Evolutionary conservation across 2,329 filamentous ascomycete species (phyloP).

Genomic region (Arthrobotrys iridis): DNA sequence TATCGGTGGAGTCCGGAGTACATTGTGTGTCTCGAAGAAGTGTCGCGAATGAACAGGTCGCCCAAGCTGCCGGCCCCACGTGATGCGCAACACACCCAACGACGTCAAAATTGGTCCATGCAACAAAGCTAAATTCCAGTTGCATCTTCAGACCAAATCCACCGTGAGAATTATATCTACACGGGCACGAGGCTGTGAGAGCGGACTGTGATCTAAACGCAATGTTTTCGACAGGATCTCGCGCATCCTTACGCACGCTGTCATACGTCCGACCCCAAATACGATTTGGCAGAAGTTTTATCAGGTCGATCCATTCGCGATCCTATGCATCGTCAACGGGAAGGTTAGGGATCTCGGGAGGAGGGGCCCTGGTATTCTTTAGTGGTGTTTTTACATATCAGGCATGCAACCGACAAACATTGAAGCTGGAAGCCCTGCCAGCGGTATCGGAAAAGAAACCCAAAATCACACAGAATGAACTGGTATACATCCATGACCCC

Average conservation of each 20-base stretch:
- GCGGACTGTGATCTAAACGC: constrained; percentile 1
- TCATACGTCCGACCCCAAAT: constrained; percentile 23
- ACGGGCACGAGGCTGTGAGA: not conserved
- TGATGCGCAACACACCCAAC: constrained; percentile 22
- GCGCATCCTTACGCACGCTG: constrained; percentile 34
- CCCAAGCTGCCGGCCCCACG: constrained; percentile 12
- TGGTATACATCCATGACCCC: constrained; percentile 67
- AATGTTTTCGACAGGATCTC: constrained; percentile 38
- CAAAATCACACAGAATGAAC: constrained; percentile 80
- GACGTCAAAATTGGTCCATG: constrained; percentile 30
- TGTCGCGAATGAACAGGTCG: constrained; percentile 32
- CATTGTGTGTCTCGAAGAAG: not conserved
- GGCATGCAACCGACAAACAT: not conserved
- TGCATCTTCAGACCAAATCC: not conserved
- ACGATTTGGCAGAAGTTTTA: constrained; percentile 4
- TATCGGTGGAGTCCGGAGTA: not conserved
- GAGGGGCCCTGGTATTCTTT: constrained; percentile 9
- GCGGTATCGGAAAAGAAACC: constrained; percentile 44
- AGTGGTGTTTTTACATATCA: constrained; percentile 37
- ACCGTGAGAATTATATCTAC: not conserved
- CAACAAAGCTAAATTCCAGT: constrained; percentile 14
- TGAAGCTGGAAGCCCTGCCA: constrained; percentile 29
- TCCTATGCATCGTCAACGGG: constrained; percentile 2
- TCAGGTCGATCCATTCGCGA: constrained; percentile 29
- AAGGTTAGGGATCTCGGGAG: not conserved